Conservation (phyloP, 2,329 filamentous ascomycete species). For the Apiospora koreana region DNA sequence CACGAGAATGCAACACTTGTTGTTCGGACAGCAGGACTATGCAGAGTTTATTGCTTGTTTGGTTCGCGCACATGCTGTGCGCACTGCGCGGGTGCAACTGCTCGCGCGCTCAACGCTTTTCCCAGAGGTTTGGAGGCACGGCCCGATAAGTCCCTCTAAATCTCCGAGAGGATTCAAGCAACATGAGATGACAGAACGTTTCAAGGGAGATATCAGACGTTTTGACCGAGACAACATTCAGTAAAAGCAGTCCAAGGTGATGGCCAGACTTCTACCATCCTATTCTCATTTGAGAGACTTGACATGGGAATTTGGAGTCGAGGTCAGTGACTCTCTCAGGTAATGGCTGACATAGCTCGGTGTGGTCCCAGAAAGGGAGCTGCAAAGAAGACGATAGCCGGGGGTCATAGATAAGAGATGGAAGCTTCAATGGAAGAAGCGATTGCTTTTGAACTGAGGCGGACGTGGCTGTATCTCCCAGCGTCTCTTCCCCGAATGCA, state of each 20-base stretch:
- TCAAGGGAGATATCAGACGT: not conserved
- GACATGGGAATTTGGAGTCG: not conserved
- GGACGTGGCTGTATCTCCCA: slow-evolving; percentile 11
- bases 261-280: not conserved
- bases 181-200: not conserved
- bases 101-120: not conserved
- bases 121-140: not conserved
- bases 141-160: slow-evolving; percentile 4
- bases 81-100: not conserved
- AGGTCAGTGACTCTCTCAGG: not conserved
- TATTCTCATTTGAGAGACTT: not conserved
- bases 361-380: slow-evolving; percentile 32
- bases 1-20: not conserved
- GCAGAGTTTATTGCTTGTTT: not conserved
- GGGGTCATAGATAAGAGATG: slow-evolving; percentile 33
- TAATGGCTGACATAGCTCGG: slow-evolving; percentile 18
- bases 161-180: slow-evolving; percentile 1
- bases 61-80: not conserved
- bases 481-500: not conserved
- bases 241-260: not conserved
- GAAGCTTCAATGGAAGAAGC: slow-evolving; percentile 33
- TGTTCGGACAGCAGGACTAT: not conserved
- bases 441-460: slow-evolving; percentile 11
- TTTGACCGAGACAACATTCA: not conserved
- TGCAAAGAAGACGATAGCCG: slow-evolving; percentile 30